Percentiles rank a stretch among this genome's conserved stretches.
These are phyloP conservation scores for Pterocarpus macrocarpus DNA, from an alignment of 306 rosid genomes.

Conservation along the genomic window DNA sequence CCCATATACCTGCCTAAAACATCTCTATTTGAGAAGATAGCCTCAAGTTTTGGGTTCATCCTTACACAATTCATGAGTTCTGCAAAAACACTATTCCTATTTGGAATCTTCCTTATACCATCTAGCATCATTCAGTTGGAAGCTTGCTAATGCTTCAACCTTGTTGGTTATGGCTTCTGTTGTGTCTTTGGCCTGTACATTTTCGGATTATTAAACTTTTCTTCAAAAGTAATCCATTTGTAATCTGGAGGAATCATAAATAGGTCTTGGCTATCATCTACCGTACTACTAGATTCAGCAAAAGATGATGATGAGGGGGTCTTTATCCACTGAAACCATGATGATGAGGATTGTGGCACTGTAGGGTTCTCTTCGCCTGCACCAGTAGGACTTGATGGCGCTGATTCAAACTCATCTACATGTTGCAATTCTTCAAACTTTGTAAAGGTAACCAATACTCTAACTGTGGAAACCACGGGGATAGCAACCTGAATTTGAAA, in stretches of 20 bases:
- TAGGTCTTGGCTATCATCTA: constrained; percentile 63
- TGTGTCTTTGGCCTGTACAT: constrained; percentile 61
- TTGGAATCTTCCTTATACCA: background rate
- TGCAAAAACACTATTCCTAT: constrained; percentile 44
- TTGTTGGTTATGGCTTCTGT: constrained; percentile 52
- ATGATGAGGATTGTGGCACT: constrained; percentile 53
- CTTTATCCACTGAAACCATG: constrained; percentile 94
- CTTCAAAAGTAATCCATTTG: constrained; percentile 57
- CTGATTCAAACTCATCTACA: constrained; percentile 79
- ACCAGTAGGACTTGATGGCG: constrained; percentile 86
- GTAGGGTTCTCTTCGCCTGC: constrained; percentile 60
- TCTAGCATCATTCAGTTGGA: constrained; percentile 39
- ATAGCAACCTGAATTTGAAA: constrained; percentile 76
- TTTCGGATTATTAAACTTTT: constrained; percentile 59
- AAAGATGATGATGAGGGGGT: constrained; percentile 62
- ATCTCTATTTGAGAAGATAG: too few species aligned
- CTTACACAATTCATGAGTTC: constrained; percentile 20
- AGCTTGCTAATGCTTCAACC: constrained; percentile 19
- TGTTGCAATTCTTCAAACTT: constrained; percentile 86
- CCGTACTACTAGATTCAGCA: constrained; percentile 54
- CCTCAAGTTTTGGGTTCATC: too few species aligned
- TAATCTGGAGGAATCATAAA: constrained; percentile 76
- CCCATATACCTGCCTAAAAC: too few species aligned
- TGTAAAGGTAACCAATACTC: constrained; percentile 82
- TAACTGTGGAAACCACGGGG: constrained; percentile 88